These are phyloP conservation scores for Cladochytrium replicatum DNA, from an alignment of 192 early-diverging fungal genomes.

Conservation along the genomic window DNA sequence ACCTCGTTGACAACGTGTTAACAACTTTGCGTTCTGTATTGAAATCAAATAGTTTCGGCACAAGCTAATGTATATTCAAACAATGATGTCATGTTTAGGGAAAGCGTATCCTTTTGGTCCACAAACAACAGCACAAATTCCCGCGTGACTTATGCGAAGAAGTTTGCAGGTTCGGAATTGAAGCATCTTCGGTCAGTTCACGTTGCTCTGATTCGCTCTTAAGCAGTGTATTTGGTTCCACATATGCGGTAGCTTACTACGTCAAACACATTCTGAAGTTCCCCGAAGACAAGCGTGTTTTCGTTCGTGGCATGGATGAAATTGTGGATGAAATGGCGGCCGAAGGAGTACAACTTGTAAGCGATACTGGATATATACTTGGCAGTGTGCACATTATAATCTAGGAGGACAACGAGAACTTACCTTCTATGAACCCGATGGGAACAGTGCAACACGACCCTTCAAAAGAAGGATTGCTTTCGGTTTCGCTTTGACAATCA, in stretches of 20 bases:
- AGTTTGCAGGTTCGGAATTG: constrained; percentile 75
- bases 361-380: constrained; percentile 34
- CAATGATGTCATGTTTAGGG: no score
- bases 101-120: constrained; percentile 87
- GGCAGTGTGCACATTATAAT: constrained; percentile 2
- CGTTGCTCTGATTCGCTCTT: not conserved
- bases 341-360: constrained; percentile 60
- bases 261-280: constrained; percentile 70
- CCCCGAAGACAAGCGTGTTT: constrained; percentile 80
- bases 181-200: constrained; percentile 51
- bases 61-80: no score
- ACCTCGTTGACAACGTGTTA: no score
- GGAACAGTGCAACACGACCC: constrained; percentile 50
- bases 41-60: no score
- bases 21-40: no score
- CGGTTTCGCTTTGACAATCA: constrained; percentile 86
- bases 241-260: constrained; percentile 89
- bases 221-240: constrained; percentile 89
- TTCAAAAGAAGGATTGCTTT: constrained; percentile 77
- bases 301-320: constrained; percentile 82
- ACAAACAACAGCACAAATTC: constrained; percentile 96
- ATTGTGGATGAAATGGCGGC: constrained; percentile 75
- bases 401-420: constrained; percentile 36
- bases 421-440: constrained; percentile 42
- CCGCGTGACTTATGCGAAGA: constrained; percentile 63